Base-by-base conservation (phyloP, 164 flowering plant genomes). In the Taxillus chinensis region DNA sequence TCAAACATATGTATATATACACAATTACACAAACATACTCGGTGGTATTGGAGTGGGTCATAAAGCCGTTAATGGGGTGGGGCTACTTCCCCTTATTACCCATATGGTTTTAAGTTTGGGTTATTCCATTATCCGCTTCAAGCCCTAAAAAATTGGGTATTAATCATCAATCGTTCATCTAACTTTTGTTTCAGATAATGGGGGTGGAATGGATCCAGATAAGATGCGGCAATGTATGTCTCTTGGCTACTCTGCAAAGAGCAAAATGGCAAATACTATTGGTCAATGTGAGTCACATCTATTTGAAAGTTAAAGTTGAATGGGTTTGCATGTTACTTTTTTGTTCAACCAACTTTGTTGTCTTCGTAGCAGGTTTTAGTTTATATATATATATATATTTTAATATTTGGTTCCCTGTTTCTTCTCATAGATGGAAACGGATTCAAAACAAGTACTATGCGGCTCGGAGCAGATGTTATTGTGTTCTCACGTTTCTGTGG, bases 391-490 rank as follows among this genome's bases (percentile, higher is more conserved):
- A 5, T 27, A 51, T 53, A 46, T 9, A 11, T 57, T 39, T 15
- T 4, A 14, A 5, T 15, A 55, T 41, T 59, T 27, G 9, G 27
- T 3, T 53, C 40, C 60, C 41, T 71, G 57, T 15, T 60, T 27
- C 49, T 43, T 59, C 56, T 53, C 3, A 60, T 74, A 93, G 99
- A 91, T 82, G 97, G 99, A 70, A 95, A 95, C 80, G 99, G 99
- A 27, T 95, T 95, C 68, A 91, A 91, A 76, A 95, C 97, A 6
- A 95, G 99, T 68, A 87, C 97, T 39, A 95, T 91, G 97, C 84
- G 97, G 64, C 95, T 95, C 69, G 99, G 99, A 65, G 96, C 96
- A 60, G 97, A 95, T 82, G 99, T 95, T 17, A 86, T 95, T 74
- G 96, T 95, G 49, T 91, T 91, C 68, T 87, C 99, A 39, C 88